Base-by-base conservation (phyloP, 2,329 filamentous ascomycete genomes). In the Exophiala sideris region DNA sequence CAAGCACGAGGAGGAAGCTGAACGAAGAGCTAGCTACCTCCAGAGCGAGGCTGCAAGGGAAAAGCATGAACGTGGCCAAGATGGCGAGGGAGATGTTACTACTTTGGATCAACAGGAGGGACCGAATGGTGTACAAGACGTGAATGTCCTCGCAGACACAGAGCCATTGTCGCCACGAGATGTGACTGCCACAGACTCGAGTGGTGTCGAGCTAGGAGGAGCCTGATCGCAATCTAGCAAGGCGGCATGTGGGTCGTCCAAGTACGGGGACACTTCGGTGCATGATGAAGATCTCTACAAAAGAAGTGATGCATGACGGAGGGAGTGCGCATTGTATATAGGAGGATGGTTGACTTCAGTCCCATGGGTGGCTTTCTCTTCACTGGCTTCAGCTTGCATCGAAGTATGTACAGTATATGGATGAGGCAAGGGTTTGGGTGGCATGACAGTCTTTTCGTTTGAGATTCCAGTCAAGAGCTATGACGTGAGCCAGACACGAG, bases 1-100 rank as follows among this genome's bases (percentile, higher is more conserved):
- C 54, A 78, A 77, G 56, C 72, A 75, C 62, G 66, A 68, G 29
- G 61, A 70, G 45, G 64, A 65, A 45, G 62, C 62, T 1, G 50
- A 57, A 29, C 36, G 57, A 44, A 44, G 57, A 33, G 57, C 57
- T 18, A 60, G 57, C 35, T 49, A 55, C 32, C 41, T 60, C 48
- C 57, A 60, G 40, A 55, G 51, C 21, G 54, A 60, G 42, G 51
- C 45, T 11, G 57, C 57, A 6, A 57, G 55, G 35, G 24, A 50
- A 34, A 49, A 44, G 18, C 33, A 54, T 47, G 44, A 44, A 11
- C 18, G 41, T 36, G 48, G 32, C 11, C 20, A 42, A 12, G 20
- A 36, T 16, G 11, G 11, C 11, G 35, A 38, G 14, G 35, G 35
- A 38, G 35, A 38, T 2, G 35, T 11, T 10, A 10, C 14, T 12